Base-by-base conservation (phyloP, 192 early-diverging fungal genomes). In the Umbelopsis sp. region DNA sequence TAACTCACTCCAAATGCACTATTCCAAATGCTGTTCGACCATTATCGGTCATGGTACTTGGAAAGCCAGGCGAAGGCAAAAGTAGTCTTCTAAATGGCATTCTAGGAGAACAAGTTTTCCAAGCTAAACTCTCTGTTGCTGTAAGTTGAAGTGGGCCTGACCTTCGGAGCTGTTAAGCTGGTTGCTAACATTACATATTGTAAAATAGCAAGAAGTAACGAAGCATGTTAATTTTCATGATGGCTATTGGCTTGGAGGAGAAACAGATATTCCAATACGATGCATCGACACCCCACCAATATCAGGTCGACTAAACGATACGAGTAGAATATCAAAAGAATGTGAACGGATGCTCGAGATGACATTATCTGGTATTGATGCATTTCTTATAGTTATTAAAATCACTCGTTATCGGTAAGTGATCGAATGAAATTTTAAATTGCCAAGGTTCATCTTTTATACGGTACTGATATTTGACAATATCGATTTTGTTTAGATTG, bases 231-330 rank as follows among this genome's bases (percentile, higher is more conserved):
- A 71, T 49, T 73, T 69, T 52, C 71, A 70, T 1, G 72, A 74
- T 2, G 78, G 78, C 22, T 70, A 71, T 43, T 82, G 77, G 34
- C 71, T 82, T 22, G 76, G 78, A 65, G 75, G 73, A 12, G 70
- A 73, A 44, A 50, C 71, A 10, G 73, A 82, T 51, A 71, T 77
- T 4, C 68, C 75, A 54, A 78, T 82, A 71, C 76, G 76, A 54
- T 82, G 81, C 32, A 74, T 82, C 59, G 81, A 82, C 32, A 82
- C 81, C 20, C 81, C 81, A 8, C 73, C 81, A 14, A 73, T 82
- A 65, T 75, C 77, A 22, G 81, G 81, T 16, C 75, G 76, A 52
- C 68, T 82, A 1, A 71, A 74, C 43, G 81, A 82, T 43, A 71
- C 74, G 21, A 52, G 65, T 21, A 43, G 76, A 43, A 69, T 78